Conservation (phyloP, 1,284 basidiomycete species). For the Psilocybe mexicana region DNA sequence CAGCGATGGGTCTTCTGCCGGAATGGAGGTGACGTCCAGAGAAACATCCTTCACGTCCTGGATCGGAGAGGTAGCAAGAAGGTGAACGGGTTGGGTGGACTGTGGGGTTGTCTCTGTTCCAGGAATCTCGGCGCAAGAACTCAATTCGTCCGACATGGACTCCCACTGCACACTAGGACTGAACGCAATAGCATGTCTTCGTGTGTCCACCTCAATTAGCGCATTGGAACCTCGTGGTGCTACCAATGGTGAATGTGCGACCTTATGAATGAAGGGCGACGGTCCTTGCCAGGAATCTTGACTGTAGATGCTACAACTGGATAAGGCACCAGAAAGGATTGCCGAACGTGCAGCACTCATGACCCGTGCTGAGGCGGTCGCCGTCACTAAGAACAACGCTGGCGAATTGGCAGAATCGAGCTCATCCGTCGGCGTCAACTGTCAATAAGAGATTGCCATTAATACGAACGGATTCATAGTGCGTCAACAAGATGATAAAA, state of each 20-base stretch:
- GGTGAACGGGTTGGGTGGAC: neutral
- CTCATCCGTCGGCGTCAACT: slow-evolving; percentile 16
- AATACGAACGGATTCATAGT: neutral
- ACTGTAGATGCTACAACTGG: slow-evolving; percentile 23
- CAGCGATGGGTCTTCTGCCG: neutral
- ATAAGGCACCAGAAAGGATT: slow-evolving; percentile 14
- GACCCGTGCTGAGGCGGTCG: slow-evolving; percentile 14
- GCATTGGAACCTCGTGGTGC: neutral
- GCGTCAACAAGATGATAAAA: neutral
- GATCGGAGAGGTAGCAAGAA: neutral
- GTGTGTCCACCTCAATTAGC: slow-evolving; percentile 3
- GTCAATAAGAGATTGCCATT: neutral
- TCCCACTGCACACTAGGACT: slow-evolving; percentile 23
- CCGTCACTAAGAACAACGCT: slow-evolving; percentile 13
- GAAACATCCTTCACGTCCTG: neutral
- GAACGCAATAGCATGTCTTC: slow-evolving; percentile 22
- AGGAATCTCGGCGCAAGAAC: neutral
- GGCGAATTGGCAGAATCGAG: slow-evolving; percentile 13
- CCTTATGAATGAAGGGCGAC: slow-evolving; percentile 12
- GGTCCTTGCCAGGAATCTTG: slow-evolving; percentile 25
- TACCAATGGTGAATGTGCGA: neutral
- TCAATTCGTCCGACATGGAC: slow-evolving; percentile 7
- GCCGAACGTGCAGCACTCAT: slow-evolving; percentile 17
- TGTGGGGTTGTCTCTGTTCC: neutral
- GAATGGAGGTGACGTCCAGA: no score